Evolutionary conservation across 148 eudicot genomes (phyloP), one percentile per base, ranked within the genome.

Genomic region (Gaultheria prostrata): DNA sequence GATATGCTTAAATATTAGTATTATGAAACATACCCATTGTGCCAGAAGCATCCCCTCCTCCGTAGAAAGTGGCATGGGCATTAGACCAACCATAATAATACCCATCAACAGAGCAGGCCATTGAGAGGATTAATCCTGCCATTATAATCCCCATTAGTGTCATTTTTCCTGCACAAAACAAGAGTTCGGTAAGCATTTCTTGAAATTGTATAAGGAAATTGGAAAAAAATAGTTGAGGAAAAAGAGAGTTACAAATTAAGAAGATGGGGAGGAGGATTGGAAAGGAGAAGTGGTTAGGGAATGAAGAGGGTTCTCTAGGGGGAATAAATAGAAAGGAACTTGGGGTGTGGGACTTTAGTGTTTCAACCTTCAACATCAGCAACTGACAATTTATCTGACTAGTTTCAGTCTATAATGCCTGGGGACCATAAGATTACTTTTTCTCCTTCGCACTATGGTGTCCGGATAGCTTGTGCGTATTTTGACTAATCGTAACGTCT

Each of bases 11-110:
- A 39, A 10, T 24, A 63, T 26, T 11, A 18, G n/a, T n/a, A n/a
- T 12, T 20, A 5, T 0, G 6, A 15, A 28, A 82, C 86, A 45
- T 87, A 89, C 93, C 93, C 93, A 91, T 91, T 79, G 93, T 91
- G 20, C 93, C 93, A 17, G 93, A 91, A 65, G 93, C 93, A 80
- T 91, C 93, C 33, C 90, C 93, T 1, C 93, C 93, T 1, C 93
- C 93, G 9, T 91, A 91, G 85, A 91, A 91, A 61, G 93, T 91
- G 74, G 93, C 93, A 84, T 84, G 93, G 69, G 91, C 93, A 85
- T 87, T 86, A 39, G 80, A 88, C 93, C 93, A 91, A 72, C 91
- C 91, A 20, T 83, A 82, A 45, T 85, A 73, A 30, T 88, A 83
- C 26, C 88, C 93, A 39, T 85, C 70, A 39, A 84, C 88, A 54